Evolutionary conservation across 345 rosid species (phyloP), one percentile per base, ranked within the genome.

Genomic region (Leavenworthia alabamica): DNA sequence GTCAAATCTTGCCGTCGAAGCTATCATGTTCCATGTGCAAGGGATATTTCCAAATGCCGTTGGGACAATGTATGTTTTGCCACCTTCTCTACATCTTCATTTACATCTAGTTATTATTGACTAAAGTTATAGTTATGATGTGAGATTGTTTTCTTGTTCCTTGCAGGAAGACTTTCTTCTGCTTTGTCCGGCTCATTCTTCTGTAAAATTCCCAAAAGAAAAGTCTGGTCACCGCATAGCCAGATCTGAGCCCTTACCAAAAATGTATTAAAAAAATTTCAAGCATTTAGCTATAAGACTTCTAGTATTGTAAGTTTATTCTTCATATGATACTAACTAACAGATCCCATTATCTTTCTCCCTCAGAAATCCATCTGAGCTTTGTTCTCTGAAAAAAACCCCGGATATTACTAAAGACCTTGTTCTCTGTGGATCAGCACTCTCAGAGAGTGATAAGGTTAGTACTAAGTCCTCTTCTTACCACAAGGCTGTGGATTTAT

Each of bases 391-490:
- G 67, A 56, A 42, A 19, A 69, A 68, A 16, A 65, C 44, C 10
- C 62, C 55, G 13, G 70, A 26, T 20, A 56, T 61, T 16, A 74
- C 70, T 49, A 77, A 80, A 37, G 71, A 75, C 29, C 82, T 79
- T 83, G 78, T 81, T 52, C 74, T 91, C 22, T 84, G 98, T 80
- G 98, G 96, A 75, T 88, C 96, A 67, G 89, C 89, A 59, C 75
- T 91, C 60, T 88, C 90, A 66, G 52, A 79, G 15, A 76, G 86
- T 56, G 92, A 91, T n/a, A 86, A 74, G 92, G 98, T 90, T 46
- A 56, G 86, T 72, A 61, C 47, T 12, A 47, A 63, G 32, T 17
- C 3, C 51, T 63, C 52, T 31, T 26, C n/a, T 17, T 55, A 20
- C 35, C 50, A 15, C 23, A 58, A 10, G 19, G 48, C 35, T 31